Conservation (phyloP, 1,284 basidiomycete species). For the Trametes versicolor region DNA sequence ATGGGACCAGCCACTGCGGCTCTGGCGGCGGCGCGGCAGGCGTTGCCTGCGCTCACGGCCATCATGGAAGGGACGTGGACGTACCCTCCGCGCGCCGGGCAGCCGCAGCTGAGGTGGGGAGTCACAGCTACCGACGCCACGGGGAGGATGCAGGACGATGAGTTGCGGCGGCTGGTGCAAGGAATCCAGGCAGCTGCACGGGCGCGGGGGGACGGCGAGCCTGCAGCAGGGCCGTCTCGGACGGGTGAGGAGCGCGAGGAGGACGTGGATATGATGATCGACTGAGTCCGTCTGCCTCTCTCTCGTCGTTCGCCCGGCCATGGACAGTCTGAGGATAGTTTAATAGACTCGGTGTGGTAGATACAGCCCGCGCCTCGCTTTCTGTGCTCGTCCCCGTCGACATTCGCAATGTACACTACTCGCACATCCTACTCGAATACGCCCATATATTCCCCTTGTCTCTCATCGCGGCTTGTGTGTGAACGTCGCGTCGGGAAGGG, state of each 20-base stretch:
- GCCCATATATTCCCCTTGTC: not conserved
- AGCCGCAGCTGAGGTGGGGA: conserved; percentile 10
- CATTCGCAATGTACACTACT: conserved; percentile 41
- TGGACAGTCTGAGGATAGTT: not conserved
- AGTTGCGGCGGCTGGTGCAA: conserved; percentile 9
- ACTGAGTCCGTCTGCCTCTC: conserved; percentile 17
- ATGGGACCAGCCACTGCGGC: conserved; percentile 6
- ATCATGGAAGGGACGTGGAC: conserved; percentile 20
- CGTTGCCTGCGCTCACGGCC: conserved; percentile 22
- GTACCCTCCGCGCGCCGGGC: conserved; percentile 13
- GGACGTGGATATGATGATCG: conserved; percentile 34
- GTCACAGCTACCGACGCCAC: not conserved
- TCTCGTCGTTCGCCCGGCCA: not conserved
- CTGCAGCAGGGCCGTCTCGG: not conserved
- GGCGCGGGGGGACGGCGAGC: conserved; percentile 1
- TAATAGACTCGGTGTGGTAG: conserved; percentile 2
- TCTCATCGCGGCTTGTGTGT: not conserved
- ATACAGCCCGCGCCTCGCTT: conserved; percentile 1
- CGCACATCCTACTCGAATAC: conserved; percentile 35
- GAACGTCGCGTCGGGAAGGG: not conserved
- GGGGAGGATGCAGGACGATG: not conserved
- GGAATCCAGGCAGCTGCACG: conserved; percentile 2
- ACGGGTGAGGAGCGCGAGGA: conserved; percentile 10
- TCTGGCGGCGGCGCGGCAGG: conserved; percentile 10
- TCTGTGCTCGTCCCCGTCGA: conserved; percentile 20